These are phyloP conservation scores for Boletus sensibilis DNA, from an alignment of 768 basidiomycete genomes.

Conservation along the genomic window DNA sequence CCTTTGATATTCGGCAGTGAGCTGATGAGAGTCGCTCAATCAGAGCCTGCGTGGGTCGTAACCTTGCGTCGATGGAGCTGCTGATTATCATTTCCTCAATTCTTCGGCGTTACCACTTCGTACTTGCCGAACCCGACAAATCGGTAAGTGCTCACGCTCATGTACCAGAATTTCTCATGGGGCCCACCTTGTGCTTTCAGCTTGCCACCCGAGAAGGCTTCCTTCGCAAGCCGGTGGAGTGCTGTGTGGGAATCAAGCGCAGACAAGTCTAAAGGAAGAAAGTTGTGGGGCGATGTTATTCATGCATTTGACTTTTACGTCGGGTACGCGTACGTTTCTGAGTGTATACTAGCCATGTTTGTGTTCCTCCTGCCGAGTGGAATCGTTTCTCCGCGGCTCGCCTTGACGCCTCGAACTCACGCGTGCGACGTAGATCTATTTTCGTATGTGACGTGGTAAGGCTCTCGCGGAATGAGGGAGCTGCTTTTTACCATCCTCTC, in stretches of 20 bases:
- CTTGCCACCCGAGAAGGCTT: slow-evolving; percentile 82
- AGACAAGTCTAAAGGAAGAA: slow-evolving; percentile 39
- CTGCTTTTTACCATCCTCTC: slow-evolving; percentile 2
- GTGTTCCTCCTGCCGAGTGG: not conserved
- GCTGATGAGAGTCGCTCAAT: slow-evolving; percentile 1
- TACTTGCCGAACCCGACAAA: slow-evolving; percentile 58
- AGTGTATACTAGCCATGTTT: not conserved
- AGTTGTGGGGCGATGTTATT: not conserved
- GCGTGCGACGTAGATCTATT: slow-evolving; percentile 18
- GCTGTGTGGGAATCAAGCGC: slow-evolving; percentile 69
- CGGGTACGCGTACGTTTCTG: not conserved
- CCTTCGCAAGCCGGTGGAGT: slow-evolving; percentile 76
- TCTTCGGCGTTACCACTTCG: slow-evolving; percentile 71
- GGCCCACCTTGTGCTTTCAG: slow-evolving; percentile 34
- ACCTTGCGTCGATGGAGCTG: slow-evolving; percentile 77
- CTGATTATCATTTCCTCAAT: slow-evolving; percentile 81
- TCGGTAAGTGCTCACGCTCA: slow-evolving; percentile 41
- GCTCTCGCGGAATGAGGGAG: not conserved
- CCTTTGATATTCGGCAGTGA: not conserved
- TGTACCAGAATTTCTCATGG: slow-evolving; percentile 4
- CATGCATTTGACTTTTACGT: not conserved
- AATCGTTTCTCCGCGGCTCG: not conserved
- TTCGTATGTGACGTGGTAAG: slow-evolving; percentile 5
- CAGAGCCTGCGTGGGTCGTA: slow-evolving; percentile 83
- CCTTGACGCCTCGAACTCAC: not conserved